Evolutionary conservation across 2,329 filamentous ascomycete species (phyloP), one percentile per base, ranked within the genome.

Genomic region (Penicillium sp.): DNA sequence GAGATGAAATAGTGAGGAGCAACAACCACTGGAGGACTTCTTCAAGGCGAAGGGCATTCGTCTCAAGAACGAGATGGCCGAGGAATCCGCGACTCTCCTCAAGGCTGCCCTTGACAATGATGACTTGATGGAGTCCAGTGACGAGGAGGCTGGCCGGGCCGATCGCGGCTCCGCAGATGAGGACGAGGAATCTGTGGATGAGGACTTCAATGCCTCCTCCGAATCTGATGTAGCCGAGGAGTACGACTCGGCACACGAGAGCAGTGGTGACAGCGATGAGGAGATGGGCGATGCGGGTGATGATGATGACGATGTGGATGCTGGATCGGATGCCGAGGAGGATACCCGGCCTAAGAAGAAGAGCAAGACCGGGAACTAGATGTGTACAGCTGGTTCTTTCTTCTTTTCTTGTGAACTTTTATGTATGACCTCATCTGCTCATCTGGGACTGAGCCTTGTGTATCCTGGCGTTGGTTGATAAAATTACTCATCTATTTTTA

Each of bases 21-120:
- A 98, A 78, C 91, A 95, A 79, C 91, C 92, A 6, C 86, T 99
- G n/a, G 95, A 99, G 78, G 89, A 90, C 68, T 99, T 99, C 82
- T 97, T 99, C 86, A 95, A 96, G 79, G 87, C 92, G 69, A 98
- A 98, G 84, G 91, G 89, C 63, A 85, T 99, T 72, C 91, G 94
- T 57, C 93, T 96, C 59, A 98, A 97, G 88, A 99, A 99, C 77
- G 95, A 99, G 80, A 97, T 99, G 82, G 90, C 96, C 64, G 95
- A 97, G 75, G 95, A 99, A 70, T 81, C 84, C 35, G 82, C 82
- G 48, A 81, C 83, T 1, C 80, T 89, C 60, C 85, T 97, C 61
- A 90, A 91, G 35, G 91, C 91, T 11, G 93, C 92, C 25, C 85
- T 97, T 63, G 86, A 92, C 62, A 89, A 96, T 69, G 89, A 95